Base-by-base conservation (phyloP, 1,284 basidiomycete species). In the Stygiomarasmius scandens region DNA sequence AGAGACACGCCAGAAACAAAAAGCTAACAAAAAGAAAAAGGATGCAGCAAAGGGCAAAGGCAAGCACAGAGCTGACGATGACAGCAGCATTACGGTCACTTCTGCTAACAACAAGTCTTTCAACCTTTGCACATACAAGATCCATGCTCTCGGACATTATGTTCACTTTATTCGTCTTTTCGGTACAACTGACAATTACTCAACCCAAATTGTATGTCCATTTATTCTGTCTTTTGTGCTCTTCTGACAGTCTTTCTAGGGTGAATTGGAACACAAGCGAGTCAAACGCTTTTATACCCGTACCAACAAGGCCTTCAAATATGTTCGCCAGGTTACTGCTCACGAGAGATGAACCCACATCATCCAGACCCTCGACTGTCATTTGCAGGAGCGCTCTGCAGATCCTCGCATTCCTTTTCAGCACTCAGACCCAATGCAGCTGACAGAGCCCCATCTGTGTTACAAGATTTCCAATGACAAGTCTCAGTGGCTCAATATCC, bases 221-320 rank as follows among this genome's bases (percentile, higher is more conserved):
- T 44, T 55, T 64, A 69, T 71, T 25, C 10, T 38, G 12, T 54
- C 52, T 29, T 48, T 32, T n/a, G 14, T 23, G 52, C 1, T 2
- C 3, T 1, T 48, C 43, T 54, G 3, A 51, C 10, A 14, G n/a
- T 27, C 23, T 54, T 16, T 43, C 20, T 41, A 74, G 74, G 67
- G 69, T 1, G 73, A 76, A 53, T 57, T 66, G 0, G 68, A 73
- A 47, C 74, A 76, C 49, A 59, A 64, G 0, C 55, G 58, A 0
- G 63, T 72, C 5, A 79, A 79, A 41, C 46, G 58, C 0, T 67
- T 70, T 11, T 77, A 73, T 52, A 25, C 51, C 0, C 60, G 62
- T 0, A 74, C 67, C 0, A 74, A 73, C 56, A 77, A 74, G 54
- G 63, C 64, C n/a, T 47, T 65, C 1, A 48, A 64, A 1, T 63